These are phyloP conservation scores for Leishmania turanica DNA, from an alignment of 208 protist genomes.

Conservation along the genomic window DNA sequence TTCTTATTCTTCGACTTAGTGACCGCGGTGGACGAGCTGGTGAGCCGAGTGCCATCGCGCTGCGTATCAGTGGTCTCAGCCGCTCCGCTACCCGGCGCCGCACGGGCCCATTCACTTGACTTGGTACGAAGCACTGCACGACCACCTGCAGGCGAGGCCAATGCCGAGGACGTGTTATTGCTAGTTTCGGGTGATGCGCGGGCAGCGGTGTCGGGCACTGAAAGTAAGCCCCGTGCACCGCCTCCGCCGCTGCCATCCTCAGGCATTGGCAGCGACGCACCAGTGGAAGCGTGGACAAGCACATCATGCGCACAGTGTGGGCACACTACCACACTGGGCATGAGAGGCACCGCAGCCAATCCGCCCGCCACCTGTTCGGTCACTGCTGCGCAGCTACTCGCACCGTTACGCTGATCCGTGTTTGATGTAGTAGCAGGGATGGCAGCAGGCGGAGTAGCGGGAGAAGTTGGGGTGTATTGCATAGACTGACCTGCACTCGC, in stretches of 20 bases:
- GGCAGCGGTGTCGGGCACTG: neutral
- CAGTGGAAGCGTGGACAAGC: neutral
- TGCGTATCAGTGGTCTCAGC: neutral
- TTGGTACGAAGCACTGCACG: neutral
- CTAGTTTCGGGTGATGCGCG: neutral
- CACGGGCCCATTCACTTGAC: neutral
- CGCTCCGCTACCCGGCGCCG: neutral
- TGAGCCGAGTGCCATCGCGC: neutral
- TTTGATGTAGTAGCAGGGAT: neutral
- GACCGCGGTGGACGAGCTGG: neutral
- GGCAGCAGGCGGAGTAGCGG: neutral
- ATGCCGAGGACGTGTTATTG: neutral
- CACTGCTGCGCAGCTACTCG: neutral
- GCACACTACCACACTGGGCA: conserved; percentile 6
- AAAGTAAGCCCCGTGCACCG: neutral
- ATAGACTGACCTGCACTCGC: neutral
- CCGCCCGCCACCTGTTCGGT: neutral
- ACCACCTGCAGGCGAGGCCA: neutral
- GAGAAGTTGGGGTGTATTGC: neutral
- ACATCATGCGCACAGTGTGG: conserved; percentile 19
- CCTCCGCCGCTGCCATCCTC: neutral
- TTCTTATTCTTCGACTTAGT: neutral
- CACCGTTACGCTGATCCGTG: neutral
- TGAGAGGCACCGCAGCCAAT: neutral
- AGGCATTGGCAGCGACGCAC: neutral